Evolutionary conservation across 805 yeast species (phyloP), one percentile per base, ranked within the genome.

Genomic region (Torulaspora franciscae): DNA sequence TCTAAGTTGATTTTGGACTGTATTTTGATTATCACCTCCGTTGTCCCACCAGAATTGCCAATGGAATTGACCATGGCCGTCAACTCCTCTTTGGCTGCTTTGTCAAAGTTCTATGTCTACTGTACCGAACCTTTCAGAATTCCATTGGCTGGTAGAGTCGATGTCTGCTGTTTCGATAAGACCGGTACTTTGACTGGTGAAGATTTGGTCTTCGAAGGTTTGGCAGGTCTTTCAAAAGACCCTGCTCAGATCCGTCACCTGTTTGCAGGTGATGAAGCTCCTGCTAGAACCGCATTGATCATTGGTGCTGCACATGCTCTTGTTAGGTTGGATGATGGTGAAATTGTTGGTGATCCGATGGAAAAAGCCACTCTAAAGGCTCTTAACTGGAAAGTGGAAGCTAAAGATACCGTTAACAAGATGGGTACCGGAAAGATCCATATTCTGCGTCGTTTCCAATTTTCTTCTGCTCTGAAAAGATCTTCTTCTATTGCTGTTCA

Each of bases 21-120:
- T 81, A 85, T 93, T 53, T 78, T 93, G 61, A 95, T 93, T 57
- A 79, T 93, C 58, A 93, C 99, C 14, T 90, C 98, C 40, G 99
- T 93, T 52, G 99, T 93, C 32, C 99, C 99, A 29, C 99, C 99
- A 34, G 99, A 93, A 70, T 76, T 93, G 56, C 99, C 99, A 47
- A 93, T 93, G 98, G 99, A 93, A 72, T 77, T 93, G 58, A 93
- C 99, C 10, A 83, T 93, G 91, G 98, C 99, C 48, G 99, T 93
- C 32, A 93, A 93, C 68, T 76, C 85, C 30, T 90, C 98, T 6
- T 74, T 93, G 64, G 80, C 89, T 47, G 89, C 97, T 2, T 75
- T 93, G 53, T 81, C 85, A 57, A 93, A 93, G 67, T 83, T 75
- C 65, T 90, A 83, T 65, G 83, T 93, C 51, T 93, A 85, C 72